phyloP scores from a whole-genome alignment of 2,329 filamentous ascomycete genomes.

The Fusarium phyllophilum region DNA sequence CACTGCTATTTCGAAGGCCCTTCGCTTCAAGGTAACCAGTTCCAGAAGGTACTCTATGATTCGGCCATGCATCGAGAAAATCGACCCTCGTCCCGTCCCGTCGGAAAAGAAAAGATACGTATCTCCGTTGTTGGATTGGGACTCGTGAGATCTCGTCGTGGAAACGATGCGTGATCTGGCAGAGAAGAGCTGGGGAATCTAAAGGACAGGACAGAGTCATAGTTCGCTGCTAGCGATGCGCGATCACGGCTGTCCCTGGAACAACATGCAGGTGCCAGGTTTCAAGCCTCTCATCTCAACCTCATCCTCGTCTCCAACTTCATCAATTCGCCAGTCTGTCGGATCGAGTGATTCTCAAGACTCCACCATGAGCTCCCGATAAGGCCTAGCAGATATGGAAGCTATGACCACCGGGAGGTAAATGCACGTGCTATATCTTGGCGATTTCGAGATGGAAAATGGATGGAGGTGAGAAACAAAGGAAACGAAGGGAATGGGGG shows the following conservation, averaged over 20 bases:
- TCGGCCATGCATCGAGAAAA: neutral
- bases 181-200: neutral
- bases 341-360: slow-evolving; percentile 15
- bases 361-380: slow-evolving; percentile 28
- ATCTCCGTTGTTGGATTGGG: slow-evolving; percentile 3
- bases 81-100: slow-evolving; percentile 19
- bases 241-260: slow-evolving; percentile 24
- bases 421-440: slow-evolving; percentile 41
- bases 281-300: slow-evolving; percentile 17
- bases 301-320: slow-evolving; percentile 6
- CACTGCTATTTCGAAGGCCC: neutral
- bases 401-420: slow-evolving; percentile 44
- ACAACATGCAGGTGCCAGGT: slow-evolving; percentile 37
- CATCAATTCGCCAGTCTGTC: slow-evolving; percentile 21
- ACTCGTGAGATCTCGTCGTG: slow-evolving; percentile 9
- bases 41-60: neutral
- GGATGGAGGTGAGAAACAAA: neutral
- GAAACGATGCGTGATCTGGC: slow-evolving; percentile 4
- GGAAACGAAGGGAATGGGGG: slow-evolving; percentile 13
- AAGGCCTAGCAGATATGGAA: slow-evolving; percentile 42
- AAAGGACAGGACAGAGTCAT: neutral
- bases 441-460: slow-evolving; percentile 11
- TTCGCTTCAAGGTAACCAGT: neutral
- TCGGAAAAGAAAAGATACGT: slow-evolving; percentile 28
- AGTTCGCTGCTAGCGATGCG: slow-evolving; percentile 31